Evolutionary conservation across 305 asterid genomes (phyloP).

Genomic region (Rubia tinctorum): DNA sequence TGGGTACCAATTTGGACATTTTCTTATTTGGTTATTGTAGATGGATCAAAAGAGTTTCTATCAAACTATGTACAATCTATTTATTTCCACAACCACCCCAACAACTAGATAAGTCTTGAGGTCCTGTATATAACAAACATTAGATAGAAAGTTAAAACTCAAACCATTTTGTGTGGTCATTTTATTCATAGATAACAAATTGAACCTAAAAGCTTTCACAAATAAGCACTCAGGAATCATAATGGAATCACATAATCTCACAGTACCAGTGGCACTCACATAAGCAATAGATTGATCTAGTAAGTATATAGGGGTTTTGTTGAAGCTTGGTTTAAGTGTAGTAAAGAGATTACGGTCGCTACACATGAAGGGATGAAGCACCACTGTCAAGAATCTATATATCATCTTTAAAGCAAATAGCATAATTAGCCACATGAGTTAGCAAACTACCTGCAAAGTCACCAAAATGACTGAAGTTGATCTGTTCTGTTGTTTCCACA

Average conservation of each 20-base stretch:
- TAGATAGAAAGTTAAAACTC: background rate
- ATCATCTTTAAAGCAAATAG: too few species aligned
- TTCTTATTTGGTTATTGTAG: too few species aligned
- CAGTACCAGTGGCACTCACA: background rate
- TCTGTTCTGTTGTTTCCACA: background rate
- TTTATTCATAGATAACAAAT: too few species aligned
- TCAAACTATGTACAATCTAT: background rate
- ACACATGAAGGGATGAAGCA: background rate
- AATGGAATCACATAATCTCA: background rate
- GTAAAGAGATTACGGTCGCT: too few species aligned
- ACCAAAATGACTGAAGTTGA: too few species aligned
- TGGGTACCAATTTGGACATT: too few species aligned
- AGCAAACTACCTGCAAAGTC: background rate
- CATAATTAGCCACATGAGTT: too few species aligned
- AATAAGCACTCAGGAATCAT: too few species aligned
- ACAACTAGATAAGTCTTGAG: background rate
- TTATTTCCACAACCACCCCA: background rate
- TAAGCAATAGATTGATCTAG: background rate
- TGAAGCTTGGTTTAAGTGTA: too few species aligned
- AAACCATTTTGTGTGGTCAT: background rate
- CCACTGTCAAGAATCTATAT: background rate
- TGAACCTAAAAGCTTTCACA: too few species aligned
- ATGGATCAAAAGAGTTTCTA: background rate
- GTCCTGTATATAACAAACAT: background rate
- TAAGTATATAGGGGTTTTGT: too few species aligned